Evolutionary conservation across 805 yeast genomes (phyloP).

Genomic region (Metschnikowia proteae): DNA sequence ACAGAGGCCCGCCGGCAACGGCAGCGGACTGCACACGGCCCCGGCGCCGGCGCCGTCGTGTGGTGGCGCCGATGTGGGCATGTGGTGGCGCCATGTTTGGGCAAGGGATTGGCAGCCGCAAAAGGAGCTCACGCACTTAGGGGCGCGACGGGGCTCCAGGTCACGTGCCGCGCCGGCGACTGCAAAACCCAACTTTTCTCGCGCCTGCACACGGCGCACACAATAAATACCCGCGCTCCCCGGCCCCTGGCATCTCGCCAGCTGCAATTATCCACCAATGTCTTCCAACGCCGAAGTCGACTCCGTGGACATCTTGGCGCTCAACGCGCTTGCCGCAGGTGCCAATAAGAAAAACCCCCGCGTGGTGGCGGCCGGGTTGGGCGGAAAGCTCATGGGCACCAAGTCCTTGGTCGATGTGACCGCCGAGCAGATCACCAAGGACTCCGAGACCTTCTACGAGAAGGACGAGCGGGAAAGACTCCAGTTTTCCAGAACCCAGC

Average conservation of each 20-base stretch:
- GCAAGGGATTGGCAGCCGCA: neutral
- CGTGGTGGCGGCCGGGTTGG: constrained; percentile 72
- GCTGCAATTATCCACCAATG: constrained; percentile 7
- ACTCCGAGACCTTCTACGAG: constrained; percentile 38
- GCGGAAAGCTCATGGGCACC: constrained; percentile 80
- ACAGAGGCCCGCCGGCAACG: no score
- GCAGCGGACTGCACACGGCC: no score
- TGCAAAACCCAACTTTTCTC: constrained; percentile 9
- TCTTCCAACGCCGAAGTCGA: constrained; percentile 20
- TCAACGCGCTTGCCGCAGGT: constrained; percentile 81
- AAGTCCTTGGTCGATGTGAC: constrained; percentile 65
- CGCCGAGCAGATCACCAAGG: constrained; percentile 57
- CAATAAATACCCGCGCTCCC: neutral
- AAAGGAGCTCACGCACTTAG: neutral
- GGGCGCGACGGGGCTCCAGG: neutral
- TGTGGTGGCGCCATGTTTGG: no score
- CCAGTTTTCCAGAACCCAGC: constrained; percentile 41
- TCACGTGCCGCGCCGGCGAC: neutral
- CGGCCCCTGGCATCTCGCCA: neutral
- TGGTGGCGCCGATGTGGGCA: no score
- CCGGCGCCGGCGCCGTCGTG: no score
- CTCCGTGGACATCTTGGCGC: constrained; percentile 57
- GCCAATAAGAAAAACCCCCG: constrained; percentile 65
- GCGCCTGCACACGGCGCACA: constrained; percentile 3
- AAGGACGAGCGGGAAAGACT: constrained; percentile 37